Base-by-base conservation (phyloP, 331 rosid genomes). In the Erythrophleum ivorense region DNA sequence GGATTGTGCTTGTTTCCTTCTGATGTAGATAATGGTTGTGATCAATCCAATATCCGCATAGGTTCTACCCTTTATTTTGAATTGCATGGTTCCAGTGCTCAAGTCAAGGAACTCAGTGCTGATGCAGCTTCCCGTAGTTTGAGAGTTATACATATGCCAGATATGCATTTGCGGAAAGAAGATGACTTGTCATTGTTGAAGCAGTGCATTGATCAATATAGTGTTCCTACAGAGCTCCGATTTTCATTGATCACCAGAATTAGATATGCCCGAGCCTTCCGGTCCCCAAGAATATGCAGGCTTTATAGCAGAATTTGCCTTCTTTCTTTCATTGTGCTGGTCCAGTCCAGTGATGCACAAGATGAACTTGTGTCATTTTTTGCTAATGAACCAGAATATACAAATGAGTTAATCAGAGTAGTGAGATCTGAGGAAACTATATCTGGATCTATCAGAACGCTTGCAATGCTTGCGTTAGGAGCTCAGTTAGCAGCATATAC, bases 61-160 rank as follows among this genome's bases (percentile, higher is more conserved):
- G 98, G 99, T 77, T 94, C 99, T 72, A 93, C 98, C 77, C 95
- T 96, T 81, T 94, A 96, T 88, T 96, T 94, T 90, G 99, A 91
- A 83, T 84, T 92, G 91, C 97, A 91, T 58, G 91, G 94, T 52
- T 58, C 75, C 36, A 79, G 87, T 88, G 81, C 85, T 81, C 93
- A 88, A 83, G 82, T 79, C 85, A 79, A 84, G 60, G 95, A 90
- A 69, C 86, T 77, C 75, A 83, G 68, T 82, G 70, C 70, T 41
- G 86, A 82, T 82, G 74, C 84, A 72, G 80, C 72, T 80, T 77
- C 92, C 72, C 82, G 91, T 58, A 78, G 82, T 87, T 81, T 85
- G 84, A 88, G 87, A 79, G 98, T 96, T 69, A 94, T 96, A 84
- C 91, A 92, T 62, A 88, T 94, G 81, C 95, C 93, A 16, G 97